Conservation (phyloP, 371 early-diverging fungal genomes). For the Mucor velutinosus region DNA sequence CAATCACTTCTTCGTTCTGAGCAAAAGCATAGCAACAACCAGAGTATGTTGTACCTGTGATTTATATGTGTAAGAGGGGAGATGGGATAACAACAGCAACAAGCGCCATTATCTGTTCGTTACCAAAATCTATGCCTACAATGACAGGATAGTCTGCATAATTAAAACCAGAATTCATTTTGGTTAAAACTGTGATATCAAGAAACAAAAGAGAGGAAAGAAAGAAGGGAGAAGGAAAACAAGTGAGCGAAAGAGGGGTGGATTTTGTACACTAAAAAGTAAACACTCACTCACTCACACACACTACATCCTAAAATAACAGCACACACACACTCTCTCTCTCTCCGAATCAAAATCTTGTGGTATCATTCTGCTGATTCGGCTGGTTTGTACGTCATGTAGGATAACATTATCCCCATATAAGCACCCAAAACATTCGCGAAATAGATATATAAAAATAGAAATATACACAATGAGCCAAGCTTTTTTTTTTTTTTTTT, state of each 20-base stretch:
- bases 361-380: background rate
- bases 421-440: background rate
- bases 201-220: background rate
- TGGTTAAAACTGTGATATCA: background rate
- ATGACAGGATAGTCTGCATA: slow-evolving; percentile 49
- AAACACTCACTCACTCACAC: background rate
- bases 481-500: background rate
- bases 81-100: background rate
- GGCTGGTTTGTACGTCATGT: background rate
- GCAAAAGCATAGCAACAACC: slow-evolving; percentile 53
- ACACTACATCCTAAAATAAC: background rate
- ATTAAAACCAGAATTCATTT: slow-evolving; percentile 19
- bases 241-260: background rate
- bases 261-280: background rate
- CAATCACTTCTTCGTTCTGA: slow-evolving; percentile 52
- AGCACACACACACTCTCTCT: background rate
- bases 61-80: background rate
- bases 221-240: background rate
- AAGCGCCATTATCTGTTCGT: background rate
- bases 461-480: background rate
- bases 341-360: background rate
- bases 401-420: background rate
- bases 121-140: slow-evolving; percentile 59
- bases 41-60: slow-evolving; percentile 46
- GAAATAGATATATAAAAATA: background rate